These are phyloP conservation scores for Xylaria sp. DNA, from an alignment of 2,329 filamentous ascomycete species.

Conservation along the genomic window DNA sequence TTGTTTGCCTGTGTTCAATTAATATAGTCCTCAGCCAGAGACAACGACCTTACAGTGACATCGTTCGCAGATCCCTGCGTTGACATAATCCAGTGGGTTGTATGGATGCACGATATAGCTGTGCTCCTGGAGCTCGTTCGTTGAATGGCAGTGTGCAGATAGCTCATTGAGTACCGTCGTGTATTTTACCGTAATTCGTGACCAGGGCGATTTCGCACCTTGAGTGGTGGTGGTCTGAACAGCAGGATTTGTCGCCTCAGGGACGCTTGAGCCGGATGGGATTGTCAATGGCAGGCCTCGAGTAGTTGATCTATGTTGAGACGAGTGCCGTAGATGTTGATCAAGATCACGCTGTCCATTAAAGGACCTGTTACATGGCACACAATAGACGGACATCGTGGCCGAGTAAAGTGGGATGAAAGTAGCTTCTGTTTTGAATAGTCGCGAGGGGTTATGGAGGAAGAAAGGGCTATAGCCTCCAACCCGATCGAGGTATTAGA, in stretches of 20 bases:
- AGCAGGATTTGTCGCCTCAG: slow-evolving; percentile 3
- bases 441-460: neutral
- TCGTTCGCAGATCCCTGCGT: slow-evolving; percentile 7
- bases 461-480: neutral
- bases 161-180: slow-evolving; percentile 8
- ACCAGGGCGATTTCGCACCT: slow-evolving; percentile 10
- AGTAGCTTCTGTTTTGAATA: slow-evolving; percentile 3
- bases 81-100: slow-evolving; percentile 6
- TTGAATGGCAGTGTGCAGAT: slow-evolving; percentile 17
- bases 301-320: slow-evolving; percentile 5
- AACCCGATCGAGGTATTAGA: slow-evolving; percentile 3
- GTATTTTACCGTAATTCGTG: neutral
- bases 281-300: neutral
- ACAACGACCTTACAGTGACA: slow-evolving; percentile 5
- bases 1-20: slow-evolving; percentile 3
- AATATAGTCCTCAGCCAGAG: neutral
- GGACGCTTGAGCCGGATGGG: neutral
- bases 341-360: slow-evolving; percentile 9
- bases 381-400: slow-evolving; percentile 7
- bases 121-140: slow-evolving; percentile 10
- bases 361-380: slow-evolving; percentile 15
- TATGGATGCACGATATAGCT: slow-evolving; percentile 17
- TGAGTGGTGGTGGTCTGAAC: slow-evolving; percentile 8
- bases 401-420: neutral
- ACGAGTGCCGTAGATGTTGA: neutral